Percentiles rank a stretch among this genome's conserved stretches.
Conservation (phyloP, 768 basidiomycete genomes). For the Clavulina sp. region DNA sequence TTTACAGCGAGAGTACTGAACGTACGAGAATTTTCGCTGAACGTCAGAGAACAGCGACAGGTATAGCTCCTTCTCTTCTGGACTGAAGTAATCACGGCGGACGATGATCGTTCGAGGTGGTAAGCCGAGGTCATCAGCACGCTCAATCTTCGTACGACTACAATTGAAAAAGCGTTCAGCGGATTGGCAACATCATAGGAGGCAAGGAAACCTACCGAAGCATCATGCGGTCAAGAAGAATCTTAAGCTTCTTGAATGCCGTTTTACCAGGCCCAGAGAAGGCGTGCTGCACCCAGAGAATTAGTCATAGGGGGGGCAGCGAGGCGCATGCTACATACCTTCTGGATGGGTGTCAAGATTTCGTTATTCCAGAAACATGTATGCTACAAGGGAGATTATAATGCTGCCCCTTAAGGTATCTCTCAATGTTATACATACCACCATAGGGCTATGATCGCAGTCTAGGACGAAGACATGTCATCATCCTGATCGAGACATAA, state of each 20-base stretch:
- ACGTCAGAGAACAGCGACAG: constrained; percentile 82
- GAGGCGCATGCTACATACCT: constrained; percentile 18
- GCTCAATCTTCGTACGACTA: constrained; percentile 49
- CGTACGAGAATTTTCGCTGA: constrained; percentile 57
- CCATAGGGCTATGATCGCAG: constrained; percentile 71
- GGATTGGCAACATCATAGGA: background rate
- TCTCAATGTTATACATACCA: constrained; percentile 34
- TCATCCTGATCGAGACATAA: background rate
- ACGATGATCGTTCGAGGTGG: constrained; percentile 86
- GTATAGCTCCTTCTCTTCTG: constrained; percentile 93
- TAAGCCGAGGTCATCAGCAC: constrained; percentile 88
- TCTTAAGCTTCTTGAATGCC: constrained; percentile 85
- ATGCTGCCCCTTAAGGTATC: background rate
- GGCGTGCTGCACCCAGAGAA: constrained; percentile 29
- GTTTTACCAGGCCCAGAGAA: constrained; percentile 58
- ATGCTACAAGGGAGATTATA: constrained; percentile 19
- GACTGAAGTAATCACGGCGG: constrained; percentile 81
- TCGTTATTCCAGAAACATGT: constrained; percentile 97
- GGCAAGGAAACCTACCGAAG: constrained; percentile 29
- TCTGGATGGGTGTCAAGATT: constrained; percentile 91
- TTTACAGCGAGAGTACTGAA: background rate
- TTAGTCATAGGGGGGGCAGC: background rate
- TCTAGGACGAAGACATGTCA: constrained; percentile 25
- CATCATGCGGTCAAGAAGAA: constrained; percentile 90
- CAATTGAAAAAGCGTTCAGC: background rate